Base-by-base conservation (phyloP, 1,139 yeast species). In the Pichia sp. region DNA sequence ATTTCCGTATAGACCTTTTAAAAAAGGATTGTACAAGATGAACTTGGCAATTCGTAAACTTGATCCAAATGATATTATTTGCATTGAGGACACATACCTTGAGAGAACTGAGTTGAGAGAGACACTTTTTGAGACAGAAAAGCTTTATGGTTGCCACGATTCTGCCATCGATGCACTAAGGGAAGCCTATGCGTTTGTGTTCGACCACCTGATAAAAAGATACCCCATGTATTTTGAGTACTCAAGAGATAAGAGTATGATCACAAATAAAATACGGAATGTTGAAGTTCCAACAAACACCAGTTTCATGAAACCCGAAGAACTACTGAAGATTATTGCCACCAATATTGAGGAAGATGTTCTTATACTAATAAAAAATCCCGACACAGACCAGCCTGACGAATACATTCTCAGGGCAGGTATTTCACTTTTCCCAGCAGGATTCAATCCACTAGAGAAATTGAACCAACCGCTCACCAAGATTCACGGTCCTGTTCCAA, bases 351-450 rank as follows among this genome's bases (percentile, higher is more conserved):
- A 80, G 48, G 93, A 82, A 47, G 94, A 82, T 50, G 69, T 79
- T 45, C 60, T 81, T 36, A 58, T 82, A 8, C 50, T 82, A 44
- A 53, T 72, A 42, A 72, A 69, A 40, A 81, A 78, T 49, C 58
- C 56, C 10, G 50, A 60, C 12, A 64, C 60, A 27, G 66, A 64
- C 12, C 69, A 67, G 29, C 7, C 19, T 4, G 63, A 66, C 10
- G 84, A 81, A 55, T 81, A 79, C 54, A 66, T 67, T 39, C 66
- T 79, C 50, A 69, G 80, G 42, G 82, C 74, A 1, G 85, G 84
- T 0, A 62, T 74, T 0, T 72, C 79, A 51, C 77, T 77, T 3
- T 81, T 79, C 59, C 87, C 93, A 0, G 78, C 83, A 3, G 93
- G 91, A 0, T 83, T 83, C 54, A 71, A 77, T 46, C 91, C 88